These are phyloP conservation scores for Paracoccidioides lutzii DNA, from an alignment of 2,329 filamentous ascomycete genomes.

Conservation along the genomic window DNA sequence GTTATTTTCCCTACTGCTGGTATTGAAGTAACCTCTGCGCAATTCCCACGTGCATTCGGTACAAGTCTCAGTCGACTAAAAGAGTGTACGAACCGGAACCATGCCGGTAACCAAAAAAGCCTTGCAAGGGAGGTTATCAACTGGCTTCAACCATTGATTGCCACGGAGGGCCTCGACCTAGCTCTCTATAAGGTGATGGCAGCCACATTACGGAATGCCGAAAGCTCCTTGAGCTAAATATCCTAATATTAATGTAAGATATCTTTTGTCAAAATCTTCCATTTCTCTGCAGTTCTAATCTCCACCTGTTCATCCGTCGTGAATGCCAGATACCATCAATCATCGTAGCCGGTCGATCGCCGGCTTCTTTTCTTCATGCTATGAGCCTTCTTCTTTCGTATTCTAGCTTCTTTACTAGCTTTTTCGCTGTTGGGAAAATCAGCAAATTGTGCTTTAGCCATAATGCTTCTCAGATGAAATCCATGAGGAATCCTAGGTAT, in stretches of 20 bases:
- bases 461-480: not conserved
- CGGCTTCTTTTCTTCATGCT: constrained; percentile 49
- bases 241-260: not conserved
- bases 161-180: constrained; percentile 37
- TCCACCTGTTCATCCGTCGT: no score
- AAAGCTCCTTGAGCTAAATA: constrained; percentile 10
- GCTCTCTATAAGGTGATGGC: constrained; percentile 41
- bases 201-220: constrained; percentile 25
- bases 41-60: constrained; percentile 61
- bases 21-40: constrained; percentile 48
- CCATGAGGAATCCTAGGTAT: no score
- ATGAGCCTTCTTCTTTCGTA: constrained; percentile 47
- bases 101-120: constrained; percentile 14
- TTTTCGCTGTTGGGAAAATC: constrained; percentile 33
- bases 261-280: not conserved
- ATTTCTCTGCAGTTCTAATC: no score
- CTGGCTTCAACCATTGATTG: constrained; percentile 37
- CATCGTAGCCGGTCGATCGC: constrained; percentile 28
- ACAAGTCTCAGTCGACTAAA: constrained; percentile 52
- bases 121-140: constrained; percentile 37
- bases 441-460: constrained; percentile 1
- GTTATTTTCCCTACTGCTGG: constrained; percentile 59
- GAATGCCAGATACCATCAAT: constrained; percentile 13
- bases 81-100: constrained; percentile 30
- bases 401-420: constrained; percentile 43